Evolutionary conservation across 139 green algal species (phyloP), one percentile per base, ranked within the genome.

Genomic region (Pleodorina starrii): DNA sequence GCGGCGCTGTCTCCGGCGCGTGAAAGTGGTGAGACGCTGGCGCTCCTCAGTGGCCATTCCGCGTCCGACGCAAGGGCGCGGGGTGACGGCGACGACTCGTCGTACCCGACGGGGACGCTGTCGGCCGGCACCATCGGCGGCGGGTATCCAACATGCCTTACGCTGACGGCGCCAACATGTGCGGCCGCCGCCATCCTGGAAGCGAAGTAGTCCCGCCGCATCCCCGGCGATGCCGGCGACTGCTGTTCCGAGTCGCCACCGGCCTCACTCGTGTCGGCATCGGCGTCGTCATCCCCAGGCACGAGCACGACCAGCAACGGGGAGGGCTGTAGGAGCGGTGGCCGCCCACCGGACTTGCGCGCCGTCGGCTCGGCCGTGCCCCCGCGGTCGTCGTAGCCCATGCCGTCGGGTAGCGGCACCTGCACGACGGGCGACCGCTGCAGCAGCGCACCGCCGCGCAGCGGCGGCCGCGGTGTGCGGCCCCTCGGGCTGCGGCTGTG

Each of bases 71-170:
- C n/a, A 19, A 35, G 11, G 1, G 63, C 63, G 5, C 32, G 27
- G 21, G 63, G 63, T 23, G 63, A 73, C 63, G 29, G 63, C 5
- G 63, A 73, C 63, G 2, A 21, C 63, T 73, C 63, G 63, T 73
- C 63, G 32, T 19, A 38, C 2, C 63, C 63, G 12, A 73, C 63
- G 63, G 63, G 40, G 27, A 66, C 57, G 46, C 66, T 79, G 43
- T 88, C 82, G 21, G 42, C 36, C 5, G 84, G 48, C 27, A 36
- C 48, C 36, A 89, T 36, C 25, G 84, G 68, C 50, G 69, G 69
- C 50, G 84, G 84, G 5, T 60, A 73, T 16, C 35, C 23, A 21
- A 73, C 48, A 16, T 60, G 59, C 16, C n/a, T 46, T 23, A 23
- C 57, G 75, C 48, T 43, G 77, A 14, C 48, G 19, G 27, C 77